phyloP scores from a whole-genome alignment of 2,329 filamentous ascomycete species.

The Xylaria sp. region DNA sequence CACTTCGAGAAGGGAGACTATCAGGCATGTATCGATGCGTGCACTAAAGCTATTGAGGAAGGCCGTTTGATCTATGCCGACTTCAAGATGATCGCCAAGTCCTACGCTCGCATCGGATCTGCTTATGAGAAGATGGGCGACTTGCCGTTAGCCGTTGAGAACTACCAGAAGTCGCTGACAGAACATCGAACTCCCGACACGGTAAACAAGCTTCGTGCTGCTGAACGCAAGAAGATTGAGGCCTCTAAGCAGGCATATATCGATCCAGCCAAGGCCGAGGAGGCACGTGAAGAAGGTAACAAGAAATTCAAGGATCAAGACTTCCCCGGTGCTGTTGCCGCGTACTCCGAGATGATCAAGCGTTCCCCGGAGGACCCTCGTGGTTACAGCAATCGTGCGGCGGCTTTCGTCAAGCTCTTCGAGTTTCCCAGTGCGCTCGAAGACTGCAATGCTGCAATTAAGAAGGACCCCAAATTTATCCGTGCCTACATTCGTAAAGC shows the following conservation, averaged over 20 bases:
- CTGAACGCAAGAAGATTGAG: conserved; percentile 86
- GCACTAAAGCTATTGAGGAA: conserved; percentile 88
- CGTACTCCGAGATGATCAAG: conserved; percentile 97
- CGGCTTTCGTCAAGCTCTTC: conserved; percentile 95
- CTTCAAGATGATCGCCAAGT: conserved; percentile 98
- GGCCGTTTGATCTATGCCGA: conserved; percentile 90
- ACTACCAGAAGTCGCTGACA: conserved; percentile 92
- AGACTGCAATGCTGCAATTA: conserved; percentile 91
- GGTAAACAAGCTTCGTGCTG: conserved; percentile 88
- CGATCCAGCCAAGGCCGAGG: conserved; percentile 90
- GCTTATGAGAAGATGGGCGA: conserved; percentile 92
- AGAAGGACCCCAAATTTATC: conserved; percentile 91
- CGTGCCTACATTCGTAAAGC: conserved; percentile 96
- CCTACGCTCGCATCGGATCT: conserved; percentile 94
- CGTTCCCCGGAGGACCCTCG: conserved; percentile 91
- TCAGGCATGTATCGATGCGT: conserved; percentile 84
- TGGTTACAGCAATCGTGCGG: conserved; percentile 96
- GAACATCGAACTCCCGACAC: conserved; percentile 97
- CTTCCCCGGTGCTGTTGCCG: conserved; percentile 93
- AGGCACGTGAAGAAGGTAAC: conserved; percentile 94
- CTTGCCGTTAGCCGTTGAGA: conserved; percentile 79
- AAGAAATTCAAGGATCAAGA: conserved; percentile 97
- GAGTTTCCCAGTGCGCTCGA: conserved; percentile 93
- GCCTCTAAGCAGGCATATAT: conserved; percentile 82
- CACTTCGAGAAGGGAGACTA: conserved; percentile 97